Evolutionary conservation across 1,139 yeast species (phyloP).

Genomic region (Pichia kudriavzevii): DNA sequence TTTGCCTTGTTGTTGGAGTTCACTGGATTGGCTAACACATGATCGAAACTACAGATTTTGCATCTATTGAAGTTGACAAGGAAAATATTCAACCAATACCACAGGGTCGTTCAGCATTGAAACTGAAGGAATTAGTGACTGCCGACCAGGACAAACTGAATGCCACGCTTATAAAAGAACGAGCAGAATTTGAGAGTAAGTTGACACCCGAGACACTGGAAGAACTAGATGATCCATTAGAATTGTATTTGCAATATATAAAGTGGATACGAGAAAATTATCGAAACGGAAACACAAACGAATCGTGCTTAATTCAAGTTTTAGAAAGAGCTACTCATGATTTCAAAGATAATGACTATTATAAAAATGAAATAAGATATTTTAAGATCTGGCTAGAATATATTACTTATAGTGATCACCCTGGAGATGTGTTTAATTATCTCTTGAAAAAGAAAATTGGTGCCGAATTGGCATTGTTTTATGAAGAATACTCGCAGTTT

Average conservation of each 20-base stretch:
- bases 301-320: constrained; percentile 58
- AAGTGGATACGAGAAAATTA: constrained; percentile 61
- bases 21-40: not conserved
- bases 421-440: constrained; percentile 65
- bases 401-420: constrained; percentile 60
- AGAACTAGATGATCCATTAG: constrained; percentile 70
- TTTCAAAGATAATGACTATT: constrained; percentile 58
- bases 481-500: constrained; percentile 71
- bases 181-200: constrained; percentile 27
- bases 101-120: constrained; percentile 64
- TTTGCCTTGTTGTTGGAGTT: not conserved
- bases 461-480: constrained; percentile 54
- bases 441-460: constrained; percentile 75
- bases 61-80: constrained; percentile 59
- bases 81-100: constrained; percentile 70
- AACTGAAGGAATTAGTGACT: constrained; percentile 43
- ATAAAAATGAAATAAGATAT: constrained; percentile 78
- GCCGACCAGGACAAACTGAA: constrained; percentile 28
- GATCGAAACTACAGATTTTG: constrained; percentile 33
- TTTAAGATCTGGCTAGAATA: constrained; percentile 76
- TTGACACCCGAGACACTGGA: constrained; percentile 38
- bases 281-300: constrained; percentile 61
- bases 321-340: constrained; percentile 67
- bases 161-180: constrained; percentile 29
- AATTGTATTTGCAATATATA: constrained; percentile 62